A percentile compares a stretch with the other conserved stretches of the same genome.
These are phyloP conservation scores for Meyerozyma carpophila DNA, from an alignment of 1,139 yeast species.

Conservation along the genomic window DNA sequence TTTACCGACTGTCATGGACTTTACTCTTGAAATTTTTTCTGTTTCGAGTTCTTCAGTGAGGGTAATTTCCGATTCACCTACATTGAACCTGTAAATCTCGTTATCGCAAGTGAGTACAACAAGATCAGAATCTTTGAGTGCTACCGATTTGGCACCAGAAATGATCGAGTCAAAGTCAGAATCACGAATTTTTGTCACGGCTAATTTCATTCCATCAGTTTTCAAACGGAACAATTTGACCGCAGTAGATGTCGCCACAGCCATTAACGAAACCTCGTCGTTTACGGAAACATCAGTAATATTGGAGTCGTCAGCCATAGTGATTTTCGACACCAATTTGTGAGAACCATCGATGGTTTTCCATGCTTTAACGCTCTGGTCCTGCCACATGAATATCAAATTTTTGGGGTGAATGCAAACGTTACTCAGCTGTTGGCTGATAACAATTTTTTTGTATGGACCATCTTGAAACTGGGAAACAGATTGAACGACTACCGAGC, in stretches of 20 bases:
- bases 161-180: constrained; percentile 36
- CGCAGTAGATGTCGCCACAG: constrained; percentile 65
- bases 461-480: constrained; percentile 68
- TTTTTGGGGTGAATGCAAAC: constrained; percentile 40
- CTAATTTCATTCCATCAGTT: constrained; percentile 30
- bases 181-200: constrained; percentile 51
- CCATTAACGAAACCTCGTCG: constrained; percentile 58
- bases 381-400: constrained; percentile 72
- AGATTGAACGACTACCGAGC: constrained; percentile 69
- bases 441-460: constrained; percentile 63
- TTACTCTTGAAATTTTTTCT: constrained; percentile 29
- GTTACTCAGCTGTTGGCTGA: constrained; percentile 58
- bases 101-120: constrained; percentile 62
- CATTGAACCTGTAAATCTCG: constrained; percentile 49
- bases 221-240: constrained; percentile 64
- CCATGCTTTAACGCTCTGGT: constrained; percentile 82
- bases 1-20: constrained; percentile 37
- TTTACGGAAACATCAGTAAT: constrained; percentile 69
- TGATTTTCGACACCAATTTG: constrained; percentile 59
- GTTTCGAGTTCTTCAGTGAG: constrained; percentile 20
- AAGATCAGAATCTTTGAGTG: constrained; percentile 39
- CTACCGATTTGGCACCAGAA: constrained; percentile 56
- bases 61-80: constrained; percentile 41
- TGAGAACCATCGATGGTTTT: constrained; percentile 37
- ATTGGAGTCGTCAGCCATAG: constrained; percentile 74